Evolutionary conservation across 805 yeast species (phyloP).

Genomic region (Pichia exigua): DNA sequence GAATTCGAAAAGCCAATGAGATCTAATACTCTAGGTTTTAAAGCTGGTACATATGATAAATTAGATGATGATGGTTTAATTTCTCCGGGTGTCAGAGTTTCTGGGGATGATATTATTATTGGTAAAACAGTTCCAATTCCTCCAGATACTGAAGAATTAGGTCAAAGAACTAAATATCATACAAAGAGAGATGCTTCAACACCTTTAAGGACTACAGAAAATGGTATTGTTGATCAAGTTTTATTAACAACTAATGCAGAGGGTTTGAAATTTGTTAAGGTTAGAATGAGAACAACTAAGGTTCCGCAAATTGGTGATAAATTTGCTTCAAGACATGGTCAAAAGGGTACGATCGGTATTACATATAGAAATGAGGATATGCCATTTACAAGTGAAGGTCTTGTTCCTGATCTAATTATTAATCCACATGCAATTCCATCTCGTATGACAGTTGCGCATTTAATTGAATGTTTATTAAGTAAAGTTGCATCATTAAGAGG

Average conservation of each 20-base stretch:
- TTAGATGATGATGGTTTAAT: constrained; percentile 97
- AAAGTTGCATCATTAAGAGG: constrained; percentile 94
- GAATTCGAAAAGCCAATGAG: constrained; percentile 96
- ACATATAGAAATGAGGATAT: constrained; percentile 97
- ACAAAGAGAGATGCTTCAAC: constrained; percentile 98
- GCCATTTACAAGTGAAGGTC: constrained; percentile 95
- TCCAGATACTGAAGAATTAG: constrained; percentile 97
- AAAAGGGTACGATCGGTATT: constrained; percentile 99
- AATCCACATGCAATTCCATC: constrained; percentile 99
- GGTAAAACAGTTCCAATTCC: constrained; percentile 99
- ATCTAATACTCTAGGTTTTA: constrained; percentile 87
- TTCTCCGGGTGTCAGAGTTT: constrained; percentile 96
- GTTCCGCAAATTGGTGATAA: constrained; percentile 99
- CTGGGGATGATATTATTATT: constrained; percentile 97
- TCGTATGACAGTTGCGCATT: constrained; percentile 99
- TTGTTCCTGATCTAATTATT: constrained; percentile 94
- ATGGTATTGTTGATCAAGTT: constrained; percentile 98
- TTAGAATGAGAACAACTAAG: constrained; percentile 97
- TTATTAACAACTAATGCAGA: constrained; percentile 95
- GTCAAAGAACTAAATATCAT: constrained; percentile 97
- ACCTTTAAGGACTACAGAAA: constrained; percentile 92
- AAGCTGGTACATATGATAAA: constrained; percentile 97
- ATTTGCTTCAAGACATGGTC: constrained; percentile 99
- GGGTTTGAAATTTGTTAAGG: constrained; percentile 95
- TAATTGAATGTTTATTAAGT: constrained; percentile 93